Base-by-base conservation (phyloP, 2,329 filamentous ascomycete genomes). In the Eutypa lata region DNA sequence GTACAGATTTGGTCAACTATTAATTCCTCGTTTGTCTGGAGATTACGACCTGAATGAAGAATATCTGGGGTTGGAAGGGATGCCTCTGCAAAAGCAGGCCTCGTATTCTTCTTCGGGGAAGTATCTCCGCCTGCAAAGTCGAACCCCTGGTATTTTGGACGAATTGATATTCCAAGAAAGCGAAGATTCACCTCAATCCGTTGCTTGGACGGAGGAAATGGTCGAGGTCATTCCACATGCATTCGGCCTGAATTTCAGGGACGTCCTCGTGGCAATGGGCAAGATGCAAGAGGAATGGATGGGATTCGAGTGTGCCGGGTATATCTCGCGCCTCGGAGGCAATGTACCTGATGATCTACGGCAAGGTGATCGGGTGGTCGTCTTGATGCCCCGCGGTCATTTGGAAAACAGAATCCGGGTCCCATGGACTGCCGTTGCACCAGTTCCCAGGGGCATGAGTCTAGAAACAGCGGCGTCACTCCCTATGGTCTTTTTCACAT, bases 401-500 rank as follows among this genome's bases (percentile, higher is more conserved):
- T 19, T 11, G n/a, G 40, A 13, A 43, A 57, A 37, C n/a, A 44
- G 35, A 13, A 48, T 53, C 7, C 42, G 42, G 2, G 48, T 47
- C 2, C 44, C 43, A 2, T n/a, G n/a, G n/a, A n/a, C n/a, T n/a
- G n/a, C n/a, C n/a, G n/a, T n/a, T n/a, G n/a, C n/a, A n/a, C n/a
- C n/a, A n/a, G n/a, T n/a, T n/a, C n/a, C n/a, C n/a, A n/a, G n/a
- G n/a, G n/a, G n/a, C n/a, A n/a, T n/a, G n/a, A n/a, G n/a, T n/a
- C n/a, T n/a, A n/a, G n/a, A 53, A 26, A 24, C 28, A 3, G 61
- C 54, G 0, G 59, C 61, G 2, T 43, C 51, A 1, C 40, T 63
- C 7, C 42, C 51, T 0, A 24, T 55, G 7, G 45, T 22, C 21
- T 61, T 51, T 21, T 22, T 28, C 18, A 57, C 50, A 0, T 57